A percentile compares a stretch with the other conserved stretches of the same genome.
Evolutionary conservation across 1,139 yeast genomes (phyloP).

Genomic region (Zygosaccharomyces pseudobailii): DNA sequence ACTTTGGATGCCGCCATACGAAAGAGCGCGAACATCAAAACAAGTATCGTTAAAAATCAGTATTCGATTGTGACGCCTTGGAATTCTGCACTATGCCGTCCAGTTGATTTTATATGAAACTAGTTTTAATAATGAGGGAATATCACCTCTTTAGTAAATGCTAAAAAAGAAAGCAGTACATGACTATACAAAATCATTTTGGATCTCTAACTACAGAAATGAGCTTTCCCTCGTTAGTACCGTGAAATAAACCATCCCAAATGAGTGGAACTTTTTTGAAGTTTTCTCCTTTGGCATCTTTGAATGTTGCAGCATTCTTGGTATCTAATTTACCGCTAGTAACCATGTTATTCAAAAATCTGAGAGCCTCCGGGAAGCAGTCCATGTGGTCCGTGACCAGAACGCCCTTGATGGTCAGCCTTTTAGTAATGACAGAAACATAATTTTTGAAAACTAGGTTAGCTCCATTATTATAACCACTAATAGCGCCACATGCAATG

Average conservation of each 20-base stretch:
- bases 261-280: slow-evolving; percentile 41
- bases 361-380: slow-evolving; percentile 39
- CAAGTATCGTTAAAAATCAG: no score
- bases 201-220: slow-evolving; percentile 30
- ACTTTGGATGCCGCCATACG: no score
- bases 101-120: no score
- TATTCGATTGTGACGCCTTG: no score
- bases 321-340: slow-evolving; percentile 42
- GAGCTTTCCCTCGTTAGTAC: slow-evolving; percentile 36
- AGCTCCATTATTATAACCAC: slow-evolving; percentile 49
- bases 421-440: slow-evolving; percentile 43
- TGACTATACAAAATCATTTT: neutral
- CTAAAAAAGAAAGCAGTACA: no score
- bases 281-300: slow-evolving; percentile 37
- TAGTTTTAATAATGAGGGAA: no score
- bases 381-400: slow-evolving; percentile 38
- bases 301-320: slow-evolving; percentile 35
- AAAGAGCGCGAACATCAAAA: neutral
- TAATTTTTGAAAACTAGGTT: slow-evolving; percentile 39
- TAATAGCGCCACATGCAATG: slow-evolving; percentile 58
- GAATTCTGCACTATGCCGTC: no score
- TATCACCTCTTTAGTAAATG: no score
- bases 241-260: slow-evolving; percentile 44
- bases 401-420: slow-evolving; percentile 48
- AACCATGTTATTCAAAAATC: slow-evolving; percentile 36